Conservation (phyloP, 768 basidiomycete species). For the Rhizopogon vesiculosus region DNA sequence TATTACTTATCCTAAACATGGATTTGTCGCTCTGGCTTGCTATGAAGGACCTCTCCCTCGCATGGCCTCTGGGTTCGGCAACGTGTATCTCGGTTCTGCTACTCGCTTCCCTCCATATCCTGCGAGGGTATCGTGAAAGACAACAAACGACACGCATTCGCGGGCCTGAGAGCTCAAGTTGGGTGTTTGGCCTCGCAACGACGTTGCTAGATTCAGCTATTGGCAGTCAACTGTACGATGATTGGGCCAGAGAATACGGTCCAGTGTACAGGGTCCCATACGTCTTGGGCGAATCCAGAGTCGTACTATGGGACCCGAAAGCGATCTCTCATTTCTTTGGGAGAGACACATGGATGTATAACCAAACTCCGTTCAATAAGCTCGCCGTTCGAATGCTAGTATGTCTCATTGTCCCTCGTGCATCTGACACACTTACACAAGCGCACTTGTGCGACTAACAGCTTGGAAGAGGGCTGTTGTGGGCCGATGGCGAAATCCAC, state of each 20-base stretch:
- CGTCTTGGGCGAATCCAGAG: conserved; percentile 25
- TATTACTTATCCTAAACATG: neutral
- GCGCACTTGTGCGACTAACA: neutral
- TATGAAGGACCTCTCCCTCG: neutral
- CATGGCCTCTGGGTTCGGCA: neutral
- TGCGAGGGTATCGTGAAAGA: neutral
- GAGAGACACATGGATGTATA: conserved; percentile 43
- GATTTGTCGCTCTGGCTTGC: neutral
- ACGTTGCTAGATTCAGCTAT: conserved; percentile 23
- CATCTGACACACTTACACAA: too few relatives aligned
- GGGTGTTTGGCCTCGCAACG: conserved; percentile 34
- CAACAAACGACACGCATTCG: conserved; percentile 25
- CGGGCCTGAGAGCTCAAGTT: conserved; percentile 36
- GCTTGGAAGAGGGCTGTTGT: conserved; percentile 24
- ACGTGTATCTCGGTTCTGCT: neutral
- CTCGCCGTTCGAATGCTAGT: conserved; percentile 39
- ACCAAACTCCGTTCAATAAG: conserved; percentile 30
- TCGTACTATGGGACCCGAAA: conserved; percentile 40
- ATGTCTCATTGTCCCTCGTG: conserved; percentile 1
- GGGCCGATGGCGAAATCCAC: conserved; percentile 23
- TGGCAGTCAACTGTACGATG: conserved; percentile 30
- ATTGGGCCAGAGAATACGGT: conserved; percentile 42
- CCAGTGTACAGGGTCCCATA: conserved; percentile 35
- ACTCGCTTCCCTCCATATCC: neutral
- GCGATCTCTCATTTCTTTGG: conserved; percentile 46